Percentiles rank a stretch among this genome's conserved stretches.
Conservation (phyloP, 2,329 filamentous ascomycete species). For the Colletotrichum cuscutae region DNA sequence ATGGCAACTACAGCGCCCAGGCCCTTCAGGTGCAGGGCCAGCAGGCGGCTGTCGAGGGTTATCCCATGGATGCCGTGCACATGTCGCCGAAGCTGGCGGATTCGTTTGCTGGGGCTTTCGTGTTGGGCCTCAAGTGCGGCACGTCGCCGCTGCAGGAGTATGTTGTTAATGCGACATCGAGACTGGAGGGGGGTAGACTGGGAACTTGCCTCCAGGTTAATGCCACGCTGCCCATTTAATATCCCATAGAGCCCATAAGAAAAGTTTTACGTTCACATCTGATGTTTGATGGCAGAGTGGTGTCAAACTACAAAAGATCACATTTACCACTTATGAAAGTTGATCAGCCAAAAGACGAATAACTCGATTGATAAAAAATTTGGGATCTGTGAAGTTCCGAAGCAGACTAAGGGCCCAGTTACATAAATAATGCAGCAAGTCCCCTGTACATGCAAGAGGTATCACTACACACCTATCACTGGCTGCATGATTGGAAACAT, state of each 20-base stretch:
- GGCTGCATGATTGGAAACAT: neutral
- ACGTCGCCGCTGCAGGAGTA: slow-evolving; percentile 23
- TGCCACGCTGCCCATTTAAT: slow-evolving; percentile 20
- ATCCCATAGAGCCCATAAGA: no score
- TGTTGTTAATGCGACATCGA: slow-evolving; percentile 26
- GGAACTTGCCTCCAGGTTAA: slow-evolving; percentile 20
- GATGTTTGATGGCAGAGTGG: no score
- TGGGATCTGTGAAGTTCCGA: no score
- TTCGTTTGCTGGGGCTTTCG: slow-evolving; percentile 66
- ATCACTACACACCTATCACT: no score
- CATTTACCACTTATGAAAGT: no score
- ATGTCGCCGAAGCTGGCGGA: slow-evolving; percentile 66
- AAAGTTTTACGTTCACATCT: no score
- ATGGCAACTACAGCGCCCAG: slow-evolving; percentile 65
- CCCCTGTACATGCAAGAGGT: neutral
- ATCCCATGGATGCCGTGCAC: slow-evolving; percentile 71
- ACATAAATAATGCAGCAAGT: no score
- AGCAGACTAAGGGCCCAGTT: no score
- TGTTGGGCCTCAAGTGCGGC: slow-evolving; percentile 42
- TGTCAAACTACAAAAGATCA: no score
- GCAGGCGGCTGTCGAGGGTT: slow-evolving; percentile 62
- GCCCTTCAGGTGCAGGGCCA: slow-evolving; percentile 61
- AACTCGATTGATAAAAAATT: no score
- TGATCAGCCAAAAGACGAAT: no score
- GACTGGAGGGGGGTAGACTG: neutral